Evolutionary conservation across 2,329 filamentous ascomycete species (phyloP).

Genomic region (Celoporthe dispersa): DNA sequence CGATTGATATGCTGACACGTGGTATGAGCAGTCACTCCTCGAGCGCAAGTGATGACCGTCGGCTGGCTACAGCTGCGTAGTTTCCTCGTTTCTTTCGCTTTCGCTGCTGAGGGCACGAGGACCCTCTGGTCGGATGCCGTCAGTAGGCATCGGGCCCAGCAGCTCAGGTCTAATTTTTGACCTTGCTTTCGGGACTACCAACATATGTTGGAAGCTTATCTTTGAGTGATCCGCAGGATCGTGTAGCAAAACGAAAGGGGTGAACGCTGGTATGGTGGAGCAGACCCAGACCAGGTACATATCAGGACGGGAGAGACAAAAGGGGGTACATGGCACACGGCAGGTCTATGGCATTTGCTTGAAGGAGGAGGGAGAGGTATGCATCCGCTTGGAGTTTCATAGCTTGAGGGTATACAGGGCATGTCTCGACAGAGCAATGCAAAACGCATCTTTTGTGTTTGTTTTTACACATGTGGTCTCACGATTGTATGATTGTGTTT

Average conservation of each 20-base stretch:
- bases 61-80: constrained; percentile 10
- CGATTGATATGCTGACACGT: constrained; percentile 2
- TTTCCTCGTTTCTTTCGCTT: background rate
- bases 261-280: background rate
- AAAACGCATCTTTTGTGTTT: background rate
- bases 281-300: background rate
- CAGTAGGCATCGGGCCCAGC: too few relatives aligned
- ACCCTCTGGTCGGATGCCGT: too few relatives aligned
- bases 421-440: background rate
- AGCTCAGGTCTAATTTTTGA: background rate
- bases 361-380: background rate
- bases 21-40: constrained; percentile 11
- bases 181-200: background rate
- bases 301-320: background rate
- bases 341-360: background rate
- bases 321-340: background rate
- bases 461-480: background rate
- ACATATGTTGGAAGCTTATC: background rate
- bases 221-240: background rate
- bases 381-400: background rate
- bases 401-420: background rate
- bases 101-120: too few relatives aligned
- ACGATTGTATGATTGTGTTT: background rate
- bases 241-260: background rate
- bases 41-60: constrained; percentile 1